These are phyloP conservation scores for Hypoxylon subgilvum DNA, from an alignment of 495 filamentous ascomycete genomes.

Conservation along the genomic window DNA sequence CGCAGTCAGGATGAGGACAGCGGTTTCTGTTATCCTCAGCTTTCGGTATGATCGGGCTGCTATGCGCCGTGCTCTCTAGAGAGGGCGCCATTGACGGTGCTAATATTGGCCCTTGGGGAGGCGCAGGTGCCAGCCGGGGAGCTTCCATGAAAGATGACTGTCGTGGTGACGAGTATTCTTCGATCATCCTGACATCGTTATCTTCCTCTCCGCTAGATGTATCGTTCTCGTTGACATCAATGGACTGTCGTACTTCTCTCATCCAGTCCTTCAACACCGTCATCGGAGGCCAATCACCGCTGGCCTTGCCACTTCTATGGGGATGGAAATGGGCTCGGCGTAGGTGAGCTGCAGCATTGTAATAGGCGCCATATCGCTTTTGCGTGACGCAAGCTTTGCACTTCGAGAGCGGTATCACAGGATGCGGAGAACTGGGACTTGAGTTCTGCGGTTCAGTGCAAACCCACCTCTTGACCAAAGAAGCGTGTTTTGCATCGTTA, in stretches of 20 bases:
- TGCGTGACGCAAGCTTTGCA: conserved; percentile 85
- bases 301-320: conserved; percentile 80
- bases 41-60: conserved; percentile 39
- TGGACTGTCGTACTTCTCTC: conserved; percentile 67
- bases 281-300: conserved; percentile 86
- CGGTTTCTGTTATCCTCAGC: conserved; percentile 46
- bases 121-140: conserved; percentile 52
- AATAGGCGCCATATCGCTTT: conserved; percentile 93
- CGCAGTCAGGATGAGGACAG: conserved; percentile 86
- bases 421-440: conserved; percentile 53
- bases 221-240: conserved; percentile 55
- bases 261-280: conserved; percentile 86
- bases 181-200: conserved; percentile 47
- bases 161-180: conserved; percentile 50
- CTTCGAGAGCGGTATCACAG: conserved; percentile 73
- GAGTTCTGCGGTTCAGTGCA: conserved; percentile 58
- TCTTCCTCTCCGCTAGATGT: conserved; percentile 56
- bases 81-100: conserved; percentile 41
- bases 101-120: conserved; percentile 40
- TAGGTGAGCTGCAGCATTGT: conserved; percentile 94
- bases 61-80: conserved; percentile 40
- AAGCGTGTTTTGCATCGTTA: conserved; percentile 78
- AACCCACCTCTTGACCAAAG: conserved; percentile 78
- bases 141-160: conserved; percentile 50
- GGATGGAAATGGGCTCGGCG: conserved; percentile 85